A percentile compares a stretch with the other conserved stretches of the same genome.
Evolutionary conservation across 2,329 filamentous ascomycete genomes (phyloP).

Genomic region (Ceratocystis variospora): DNA sequence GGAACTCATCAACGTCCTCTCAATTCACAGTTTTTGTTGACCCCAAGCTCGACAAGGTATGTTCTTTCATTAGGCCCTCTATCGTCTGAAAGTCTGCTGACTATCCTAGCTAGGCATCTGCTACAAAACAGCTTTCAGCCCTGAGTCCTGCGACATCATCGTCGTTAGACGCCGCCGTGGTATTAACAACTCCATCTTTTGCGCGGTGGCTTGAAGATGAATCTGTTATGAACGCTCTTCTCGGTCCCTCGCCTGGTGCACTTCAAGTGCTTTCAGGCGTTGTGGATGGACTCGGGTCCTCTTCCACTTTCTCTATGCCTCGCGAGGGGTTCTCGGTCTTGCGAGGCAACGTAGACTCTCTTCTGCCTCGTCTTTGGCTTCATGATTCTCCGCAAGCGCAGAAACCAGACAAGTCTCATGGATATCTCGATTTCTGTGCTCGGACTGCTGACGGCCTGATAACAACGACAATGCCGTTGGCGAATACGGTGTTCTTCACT

Average conservation of each 20-base stretch:
- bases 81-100: not conserved
- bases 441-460: slow-evolving; percentile 19
- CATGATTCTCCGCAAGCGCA: slow-evolving; percentile 2
- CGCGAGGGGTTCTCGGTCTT: slow-evolving; percentile 19
- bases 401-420: slow-evolving; percentile 11
- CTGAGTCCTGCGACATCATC: not conserved
- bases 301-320: slow-evolving; percentile 13
- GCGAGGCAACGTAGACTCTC: slow-evolving; percentile 6
- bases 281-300: slow-evolving; percentile 39
- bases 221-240: slow-evolving; percentile 27
- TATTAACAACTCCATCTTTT: slow-evolving; percentile 38
- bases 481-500: slow-evolving; percentile 67
- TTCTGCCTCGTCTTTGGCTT: slow-evolving; percentile 15
- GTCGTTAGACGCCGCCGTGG: slow-evolving; percentile 24
- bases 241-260: slow-evolving; percentile 21
- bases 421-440: slow-evolving; percentile 13
- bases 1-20: slow-evolving; percentile 10
- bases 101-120: not conserved
- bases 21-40: slow-evolving; percentile 1
- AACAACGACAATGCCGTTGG: slow-evolving; percentile 47
- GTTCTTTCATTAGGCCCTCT: not conserved
- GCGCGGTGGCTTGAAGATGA: slow-evolving; percentile 36
- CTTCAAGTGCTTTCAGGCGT: slow-evolving; percentile 41
- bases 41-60: slow-evolving; percentile 3
- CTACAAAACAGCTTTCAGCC: not conserved